These are phyloP conservation scores for Vigna angularis DNA, from an alignment of 306 rosid genomes.

Conservation along the genomic window DNA sequence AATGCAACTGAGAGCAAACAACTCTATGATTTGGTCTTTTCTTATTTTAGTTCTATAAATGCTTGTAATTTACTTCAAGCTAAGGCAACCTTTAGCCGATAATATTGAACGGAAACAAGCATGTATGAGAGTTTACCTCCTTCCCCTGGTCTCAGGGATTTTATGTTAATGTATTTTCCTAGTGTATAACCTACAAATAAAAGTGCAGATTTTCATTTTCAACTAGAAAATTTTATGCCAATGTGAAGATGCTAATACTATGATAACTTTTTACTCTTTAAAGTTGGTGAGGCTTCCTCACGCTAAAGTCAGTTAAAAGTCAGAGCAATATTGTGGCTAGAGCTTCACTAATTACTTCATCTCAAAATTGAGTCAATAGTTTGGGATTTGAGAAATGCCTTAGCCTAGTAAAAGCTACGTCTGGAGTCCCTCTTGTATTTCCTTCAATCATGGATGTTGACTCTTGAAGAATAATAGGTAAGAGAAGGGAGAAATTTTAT, in stretches of 20 bases:
- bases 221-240: not conserved
- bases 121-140: constrained; percentile 5
- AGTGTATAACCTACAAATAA: constrained; percentile 9
- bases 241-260: not conserved
- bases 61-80: constrained; percentile 6
- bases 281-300: too few relatives aligned
- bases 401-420: too few relatives aligned
- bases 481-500: too few relatives aligned
- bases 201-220: constrained; percentile 18
- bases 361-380: too few relatives aligned
- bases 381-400: too few relatives aligned
- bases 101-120: constrained; percentile 15
- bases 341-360: too few relatives aligned
- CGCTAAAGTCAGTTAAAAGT: too few relatives aligned
- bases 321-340: too few relatives aligned
- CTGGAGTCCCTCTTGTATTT: too few relatives aligned
- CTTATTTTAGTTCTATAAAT: constrained; percentile 3
- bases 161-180: constrained; percentile 4
- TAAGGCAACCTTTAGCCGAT: not conserved
- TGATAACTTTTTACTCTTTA: not conserved
- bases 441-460: too few relatives aligned
- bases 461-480: too few relatives aligned
- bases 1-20: constrained; percentile 7
- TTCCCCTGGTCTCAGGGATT: not conserved
- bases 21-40: constrained; percentile 12